phyloP scores from a whole-genome alignment of 2,329 filamentous ascomycete genomes.

The Penicillium sp. region DNA sequence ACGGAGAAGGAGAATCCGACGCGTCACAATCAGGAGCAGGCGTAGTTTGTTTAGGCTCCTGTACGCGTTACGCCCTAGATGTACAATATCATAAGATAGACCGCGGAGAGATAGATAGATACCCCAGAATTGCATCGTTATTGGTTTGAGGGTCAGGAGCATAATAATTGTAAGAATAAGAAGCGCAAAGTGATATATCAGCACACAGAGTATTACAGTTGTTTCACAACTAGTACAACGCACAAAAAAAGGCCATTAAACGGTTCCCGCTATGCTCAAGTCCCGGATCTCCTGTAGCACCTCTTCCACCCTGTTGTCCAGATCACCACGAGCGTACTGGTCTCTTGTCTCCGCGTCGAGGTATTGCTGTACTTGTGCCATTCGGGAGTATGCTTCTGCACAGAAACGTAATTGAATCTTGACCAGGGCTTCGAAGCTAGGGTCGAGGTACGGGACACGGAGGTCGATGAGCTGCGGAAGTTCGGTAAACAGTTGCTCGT shows the following conservation, averaged over 20 bases:
- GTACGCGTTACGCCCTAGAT: background rate
- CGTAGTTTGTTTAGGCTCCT: background rate
- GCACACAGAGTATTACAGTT: background rate
- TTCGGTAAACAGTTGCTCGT: slow-evolving; percentile 92
- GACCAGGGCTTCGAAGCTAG: slow-evolving; percentile 94
- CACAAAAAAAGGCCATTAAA: slow-evolving; percentile 45
- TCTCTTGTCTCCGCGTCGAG: slow-evolving; percentile 94
- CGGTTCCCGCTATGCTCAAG: slow-evolving; percentile 84
- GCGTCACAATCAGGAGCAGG: background rate
- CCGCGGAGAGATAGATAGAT: slow-evolving; percentile 15
- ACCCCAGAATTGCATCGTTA: slow-evolving; percentile 11
- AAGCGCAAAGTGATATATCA: slow-evolving; percentile 9
- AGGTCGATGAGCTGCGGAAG: slow-evolving; percentile 95
- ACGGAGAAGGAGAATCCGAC: slow-evolving; percentile 28
- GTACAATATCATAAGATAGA: slow-evolving; percentile 10
- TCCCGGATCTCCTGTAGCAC: slow-evolving; percentile 97
- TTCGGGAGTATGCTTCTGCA: slow-evolving; percentile 93
- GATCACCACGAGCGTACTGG: slow-evolving; percentile 89
- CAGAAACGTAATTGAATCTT: slow-evolving; percentile 99
- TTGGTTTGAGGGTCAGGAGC: background rate
- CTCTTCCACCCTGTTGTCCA: slow-evolving; percentile 91
- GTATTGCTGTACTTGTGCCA: slow-evolving; percentile 99
- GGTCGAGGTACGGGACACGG: slow-evolving; percentile 94
- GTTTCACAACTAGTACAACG: slow-evolving; percentile 11
- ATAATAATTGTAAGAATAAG: slow-evolving; percentile 1